Base-by-base conservation (phyloP, 768 basidiomycete genomes). In the Stropharia rugosoannulata region DNA sequence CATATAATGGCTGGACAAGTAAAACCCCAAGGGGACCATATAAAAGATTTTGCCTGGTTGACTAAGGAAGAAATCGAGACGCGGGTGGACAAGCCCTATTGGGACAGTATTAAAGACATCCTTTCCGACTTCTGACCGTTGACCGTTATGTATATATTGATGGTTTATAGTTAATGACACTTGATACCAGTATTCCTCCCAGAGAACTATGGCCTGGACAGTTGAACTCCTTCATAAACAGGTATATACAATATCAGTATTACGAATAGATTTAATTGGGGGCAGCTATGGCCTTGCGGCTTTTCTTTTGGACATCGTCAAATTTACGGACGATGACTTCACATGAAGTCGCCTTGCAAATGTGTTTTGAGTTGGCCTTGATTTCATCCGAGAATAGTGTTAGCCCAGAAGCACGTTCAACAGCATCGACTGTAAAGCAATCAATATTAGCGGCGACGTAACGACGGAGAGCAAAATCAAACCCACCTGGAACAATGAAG, bases 1-100 rank as follows among this genome's bases (percentile, higher is more conserved):
- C 95, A 97, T 66, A 91, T 98, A 51, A 80, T 98, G 65, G 86
- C 92, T 2, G 96, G 96, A 15, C 90, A 95, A 69, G 88, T 87
- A 32, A 76, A 74, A 16, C 84, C 87, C 15, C 68, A 81, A 32
- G 67, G 75, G n/a, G 70, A 78, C 59, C 68, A 72, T 18, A 74
- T 89, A 57, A 73, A 76, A 48, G 90, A 91, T 64, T 95, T 91
- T 73, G 95, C 93, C 6, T 98, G 95, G 95, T 76, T 98, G 57
- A 96, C 93, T 48, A 93, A 94, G 72, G 80, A 93, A 67, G 96
- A 99, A 76, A 86, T 98, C 43, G 75, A 86, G 67, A 73, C 79
- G 11, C 80, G 79, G 51, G 85, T 94, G n/a, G 78, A 83, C 51
- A 67, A 70, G 61, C 70, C 80, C 41, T 95, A 94, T 64, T 95